Evolutionary conservation across 208 protist genomes (phyloP).

Genomic region (Trypanosoma boissoni): DNA sequence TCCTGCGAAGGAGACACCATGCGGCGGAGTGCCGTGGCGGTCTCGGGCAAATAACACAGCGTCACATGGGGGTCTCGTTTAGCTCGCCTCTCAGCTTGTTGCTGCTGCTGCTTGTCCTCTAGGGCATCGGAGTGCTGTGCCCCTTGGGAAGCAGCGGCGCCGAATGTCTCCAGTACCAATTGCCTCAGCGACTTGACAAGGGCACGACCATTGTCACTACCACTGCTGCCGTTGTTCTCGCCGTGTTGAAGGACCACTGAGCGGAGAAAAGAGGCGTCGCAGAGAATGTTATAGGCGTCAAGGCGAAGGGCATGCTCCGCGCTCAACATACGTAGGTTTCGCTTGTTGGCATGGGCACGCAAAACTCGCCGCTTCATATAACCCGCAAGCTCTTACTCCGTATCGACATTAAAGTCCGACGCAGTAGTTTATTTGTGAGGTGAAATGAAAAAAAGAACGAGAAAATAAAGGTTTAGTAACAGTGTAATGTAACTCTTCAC

Average conservation of each 20-base stretch:
- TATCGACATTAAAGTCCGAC: too few relatives aligned
- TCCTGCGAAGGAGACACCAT: slow-evolving; percentile 6
- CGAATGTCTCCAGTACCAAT: slow-evolving; percentile 27
- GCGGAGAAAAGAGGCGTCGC: slow-evolving; percentile 78
- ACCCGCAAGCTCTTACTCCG: neutral
- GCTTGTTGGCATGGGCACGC: slow-evolving; percentile 81
- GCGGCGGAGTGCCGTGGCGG: slow-evolving; percentile 19
- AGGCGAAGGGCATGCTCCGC: slow-evolving; percentile 46
- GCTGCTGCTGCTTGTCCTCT: slow-evolving; percentile 5
- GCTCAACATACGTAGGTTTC: slow-evolving; percentile 56
- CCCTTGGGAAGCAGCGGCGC: slow-evolving; percentile 9
- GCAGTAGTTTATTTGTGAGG: too few relatives aligned
- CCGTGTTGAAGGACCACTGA: slow-evolving; percentile 41
- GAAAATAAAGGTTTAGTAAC: too few relatives aligned
- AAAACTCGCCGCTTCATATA: slow-evolving; percentile 79
- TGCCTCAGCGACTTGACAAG: slow-evolving; percentile 3
- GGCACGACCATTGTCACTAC: neutral
- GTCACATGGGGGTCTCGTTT: slow-evolving; percentile 6
- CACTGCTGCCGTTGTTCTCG: slow-evolving; percentile 14
- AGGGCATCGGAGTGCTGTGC: neutral
- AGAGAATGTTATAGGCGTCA: slow-evolving; percentile 52
- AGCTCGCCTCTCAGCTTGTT: too few relatives aligned
- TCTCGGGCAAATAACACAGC: slow-evolving; percentile 26
- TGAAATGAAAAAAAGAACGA: neutral
- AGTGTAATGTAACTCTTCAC: too few relatives aligned